Conservation (phyloP, 129 eudicot species). For the Dittrichia graveolens region DNA sequence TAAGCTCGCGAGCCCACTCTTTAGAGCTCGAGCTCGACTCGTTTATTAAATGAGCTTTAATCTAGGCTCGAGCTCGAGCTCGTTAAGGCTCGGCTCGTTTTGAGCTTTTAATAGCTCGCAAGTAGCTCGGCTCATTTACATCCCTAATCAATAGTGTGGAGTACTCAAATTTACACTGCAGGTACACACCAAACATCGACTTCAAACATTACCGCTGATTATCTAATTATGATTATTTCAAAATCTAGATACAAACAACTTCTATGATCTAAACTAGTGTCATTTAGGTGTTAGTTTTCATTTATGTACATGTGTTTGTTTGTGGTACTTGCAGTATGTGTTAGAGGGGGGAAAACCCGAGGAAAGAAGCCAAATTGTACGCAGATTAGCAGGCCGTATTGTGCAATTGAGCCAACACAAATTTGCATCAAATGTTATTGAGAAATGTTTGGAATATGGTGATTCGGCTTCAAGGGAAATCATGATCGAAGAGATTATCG, state of each 20-base stretch:
- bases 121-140: too few species aligned
- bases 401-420: too few species aligned
- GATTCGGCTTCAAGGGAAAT: slow-evolving; percentile 45
- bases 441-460: slow-evolving; percentile 62
- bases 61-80: too few species aligned
- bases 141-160: too few species aligned
- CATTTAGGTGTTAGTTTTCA: background rate
- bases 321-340: slow-evolving; percentile 49
- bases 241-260: background rate
- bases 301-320: slow-evolving; percentile 16
- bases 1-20: too few species aligned
- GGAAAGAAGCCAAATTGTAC: slow-evolving; percentile 51
- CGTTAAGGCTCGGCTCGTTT: too few species aligned
- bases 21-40: too few species aligned
- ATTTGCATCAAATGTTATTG: slow-evolving; percentile 70
- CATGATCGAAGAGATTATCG: slow-evolving; percentile 62
- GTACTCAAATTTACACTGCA: too few species aligned
- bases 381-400: slow-evolving; percentile 48
- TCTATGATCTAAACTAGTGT: background rate
- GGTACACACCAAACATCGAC: too few species aligned
- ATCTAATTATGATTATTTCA: background rate
- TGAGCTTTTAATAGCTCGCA: too few species aligned
- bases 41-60: too few species aligned
- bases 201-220: background rate
- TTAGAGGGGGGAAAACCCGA: slow-evolving; percentile 56